These are phyloP conservation scores for Cystobasidium onofrii DNA, from an alignment of 768 basidiomycete genomes.

Conservation along the genomic window DNA sequence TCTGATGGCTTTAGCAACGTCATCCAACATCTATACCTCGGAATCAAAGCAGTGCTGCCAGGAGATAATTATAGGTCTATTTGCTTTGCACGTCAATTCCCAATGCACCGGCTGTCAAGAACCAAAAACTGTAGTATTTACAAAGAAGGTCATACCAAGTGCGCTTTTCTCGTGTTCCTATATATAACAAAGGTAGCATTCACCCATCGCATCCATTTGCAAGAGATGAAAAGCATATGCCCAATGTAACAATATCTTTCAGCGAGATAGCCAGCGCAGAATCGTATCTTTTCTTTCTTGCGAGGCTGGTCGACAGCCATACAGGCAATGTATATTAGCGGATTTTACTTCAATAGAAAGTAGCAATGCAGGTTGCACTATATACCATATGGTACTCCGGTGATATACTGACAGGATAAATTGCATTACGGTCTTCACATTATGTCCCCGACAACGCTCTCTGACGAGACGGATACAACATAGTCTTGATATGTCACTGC, in stretches of 20 bases:
- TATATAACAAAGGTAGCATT: background rate
- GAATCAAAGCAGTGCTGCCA: background rate
- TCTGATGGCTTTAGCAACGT: background rate
- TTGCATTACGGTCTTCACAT: background rate
- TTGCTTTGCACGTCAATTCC: background rate
- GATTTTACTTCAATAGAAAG: background rate
- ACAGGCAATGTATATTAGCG: slow-evolving; percentile 4
- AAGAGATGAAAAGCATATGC: background rate
- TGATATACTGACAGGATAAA: background rate
- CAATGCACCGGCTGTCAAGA: background rate
- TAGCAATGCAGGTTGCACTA: background rate
- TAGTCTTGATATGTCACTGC: background rate
- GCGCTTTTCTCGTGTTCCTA: background rate
- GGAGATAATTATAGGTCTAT: background rate
- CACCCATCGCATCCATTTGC: background rate
- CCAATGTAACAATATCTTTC: background rate
- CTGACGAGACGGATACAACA: background rate
- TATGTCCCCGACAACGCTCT: background rate
- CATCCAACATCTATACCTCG: background rate
- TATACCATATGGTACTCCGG: background rate
- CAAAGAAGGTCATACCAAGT: background rate
- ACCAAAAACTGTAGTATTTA: background rate
- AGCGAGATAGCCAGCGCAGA: background rate
- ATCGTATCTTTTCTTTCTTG: background rate
- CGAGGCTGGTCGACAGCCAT: background rate